A percentile compares a stretch with the other conserved stretches of the same genome.
These are phyloP conservation scores for Vinca minor DNA, from an alignment of 257 asterid genomes.

Conservation along the genomic window DNA sequence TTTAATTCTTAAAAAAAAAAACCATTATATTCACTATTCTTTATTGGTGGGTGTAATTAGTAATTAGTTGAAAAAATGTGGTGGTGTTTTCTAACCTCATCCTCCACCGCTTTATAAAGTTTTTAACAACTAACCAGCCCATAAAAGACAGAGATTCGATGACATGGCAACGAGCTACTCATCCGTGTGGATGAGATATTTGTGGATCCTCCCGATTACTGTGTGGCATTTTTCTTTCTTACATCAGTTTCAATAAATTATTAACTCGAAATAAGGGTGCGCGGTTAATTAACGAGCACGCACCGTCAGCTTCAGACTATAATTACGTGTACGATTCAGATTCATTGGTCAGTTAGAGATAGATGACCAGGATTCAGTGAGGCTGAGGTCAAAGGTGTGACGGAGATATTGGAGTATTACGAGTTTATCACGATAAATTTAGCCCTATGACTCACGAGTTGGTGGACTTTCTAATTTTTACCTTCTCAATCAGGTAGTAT, in stretches of 20 bases:
- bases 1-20: too few species aligned
- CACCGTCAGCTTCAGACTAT: not conserved
- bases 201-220: constrained; percentile 11
- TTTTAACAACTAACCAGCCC: too few species aligned
- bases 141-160: constrained; percentile 17
- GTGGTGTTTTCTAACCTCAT: too few species aligned
- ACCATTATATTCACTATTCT: too few species aligned
- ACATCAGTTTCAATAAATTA: not conserved
- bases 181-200: constrained; percentile 4
- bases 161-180: constrained; percentile 11
- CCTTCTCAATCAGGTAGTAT: too few species aligned
- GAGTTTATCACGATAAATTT: constrained; percentile 8
- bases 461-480: too few species aligned
- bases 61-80: too few species aligned
- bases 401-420: not conserved
- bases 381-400: not conserved
- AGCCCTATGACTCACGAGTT: not conserved
- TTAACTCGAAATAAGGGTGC: not conserved
- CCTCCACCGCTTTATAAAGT: too few species aligned
- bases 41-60: too few species aligned
- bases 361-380: not conserved
- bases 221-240: too few species aligned
- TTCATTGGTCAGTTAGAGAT: not conserved
- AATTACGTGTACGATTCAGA: constrained; percentile 12
- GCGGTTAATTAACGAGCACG: constrained; percentile 1